Percentiles rank a stretch among this genome's conserved stretches.
Conservation (phyloP, 148 eudicot species). For the Silene conica region DNA sequence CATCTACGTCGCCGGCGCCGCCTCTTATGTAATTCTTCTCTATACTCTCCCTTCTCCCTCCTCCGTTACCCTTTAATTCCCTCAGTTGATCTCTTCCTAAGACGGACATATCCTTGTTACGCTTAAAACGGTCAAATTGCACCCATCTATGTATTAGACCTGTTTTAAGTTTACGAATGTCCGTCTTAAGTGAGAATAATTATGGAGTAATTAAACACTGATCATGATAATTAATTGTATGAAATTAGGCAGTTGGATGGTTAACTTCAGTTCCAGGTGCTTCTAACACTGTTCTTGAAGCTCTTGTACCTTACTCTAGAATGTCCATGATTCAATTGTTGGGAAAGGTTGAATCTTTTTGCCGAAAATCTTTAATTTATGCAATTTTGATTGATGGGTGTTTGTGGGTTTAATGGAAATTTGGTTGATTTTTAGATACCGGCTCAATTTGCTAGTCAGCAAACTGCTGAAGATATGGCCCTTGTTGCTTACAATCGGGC, state of each 20-base stretch:
- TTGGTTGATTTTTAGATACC: conserved; percentile 49
- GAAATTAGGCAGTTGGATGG: conserved; percentile 61
- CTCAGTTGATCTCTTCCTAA: too few species aligned
- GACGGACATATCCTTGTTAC: too few species aligned
- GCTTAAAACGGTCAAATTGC: too few species aligned
- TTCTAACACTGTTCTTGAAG: conserved; percentile 84
- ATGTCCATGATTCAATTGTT: conserved; percentile 84
- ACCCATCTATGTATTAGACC: too few species aligned
- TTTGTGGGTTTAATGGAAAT: neutral
- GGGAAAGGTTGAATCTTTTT: conserved; percentile 54
- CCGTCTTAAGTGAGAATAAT: too few species aligned
- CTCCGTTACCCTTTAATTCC: neutral
- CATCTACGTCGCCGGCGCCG: conserved; percentile 84
- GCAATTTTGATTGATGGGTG: neutral
- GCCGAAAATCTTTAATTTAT: neutral
- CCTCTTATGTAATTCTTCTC: conserved; percentile 53
- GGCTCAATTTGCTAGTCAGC: conserved; percentile 46
- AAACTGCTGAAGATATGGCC: conserved; percentile 84
- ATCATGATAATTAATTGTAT: neutral
- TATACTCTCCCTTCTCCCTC: neutral
- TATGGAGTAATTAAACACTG: too few species aligned
- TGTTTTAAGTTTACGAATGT: too few species aligned
- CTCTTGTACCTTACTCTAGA: conserved; percentile 71
- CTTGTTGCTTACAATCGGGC: conserved; percentile 89
- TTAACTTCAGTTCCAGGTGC: conserved; percentile 91